Evolutionary conservation across 139 green algal species (phyloP), one percentile per base, ranked within the genome.

Genomic region (Mychonastes homosphaera): DNA sequence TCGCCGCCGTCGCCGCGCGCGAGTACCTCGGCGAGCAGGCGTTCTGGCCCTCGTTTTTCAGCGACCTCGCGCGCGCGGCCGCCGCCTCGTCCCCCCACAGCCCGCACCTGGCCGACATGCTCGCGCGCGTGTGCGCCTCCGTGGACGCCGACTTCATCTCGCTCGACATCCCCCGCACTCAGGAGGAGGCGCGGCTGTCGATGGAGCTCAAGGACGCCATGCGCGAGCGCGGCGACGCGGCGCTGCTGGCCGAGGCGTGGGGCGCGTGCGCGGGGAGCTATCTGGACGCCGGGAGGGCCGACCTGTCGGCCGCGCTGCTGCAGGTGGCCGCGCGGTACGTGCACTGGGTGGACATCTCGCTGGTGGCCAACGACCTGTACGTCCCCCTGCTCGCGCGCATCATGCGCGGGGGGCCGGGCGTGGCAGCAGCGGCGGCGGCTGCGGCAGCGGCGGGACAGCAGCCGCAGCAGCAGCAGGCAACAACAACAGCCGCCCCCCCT

Each of bases 181-280:
- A 82, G 30, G 83, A 87, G 30, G 85, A 88, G 43, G 78, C 71
- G 40, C 79, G 79, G 58, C 68, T 78, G 55, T 80, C 63, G 53
- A 91, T 93, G 81, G 65, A 81, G n/a, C 67, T 97, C 21, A 96
- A 98, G 73, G 91, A 98, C 60, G 72, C 76, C 43, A 96, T 98
- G 89, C 77, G 91, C 3, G 87, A 93, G 52, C 69, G 75, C n/a
- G 44, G 15, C 3, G 81, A 89, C 26, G n/a, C n/a, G n/a, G n/a
- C n/a, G n/a, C n/a, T n/a, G n/a, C 52, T 97, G 24, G 76, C 80
- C 3, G 71, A 64, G 2, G 74, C 84, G 4, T 97, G 82, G 79
- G 83, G 73, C 49, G 49, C 67, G 8, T 63, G 95, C 38, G 70
- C 85, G 23, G 69, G 63, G 3, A 51, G 46, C 1, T 87, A 87